These are phyloP conservation scores for Cryptosporidium muris DNA, from an alignment of 169 alveolate species.

Conservation along the genomic window DNA sequence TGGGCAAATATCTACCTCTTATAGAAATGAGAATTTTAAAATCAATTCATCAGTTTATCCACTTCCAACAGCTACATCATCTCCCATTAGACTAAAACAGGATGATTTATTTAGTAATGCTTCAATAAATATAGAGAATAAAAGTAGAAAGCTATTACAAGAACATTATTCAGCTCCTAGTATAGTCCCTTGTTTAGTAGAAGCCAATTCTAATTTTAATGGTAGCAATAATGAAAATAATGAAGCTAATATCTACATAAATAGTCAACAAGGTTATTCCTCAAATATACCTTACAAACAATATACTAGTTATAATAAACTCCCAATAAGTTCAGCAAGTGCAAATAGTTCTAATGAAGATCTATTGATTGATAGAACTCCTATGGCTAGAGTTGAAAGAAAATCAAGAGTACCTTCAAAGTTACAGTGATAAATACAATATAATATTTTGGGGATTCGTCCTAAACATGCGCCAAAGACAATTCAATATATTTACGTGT, in stretches of 20 bases:
- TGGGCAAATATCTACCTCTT: no score
- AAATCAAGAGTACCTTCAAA: conserved; percentile 68
- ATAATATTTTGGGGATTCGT: no score
- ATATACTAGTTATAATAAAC: conserved; percentile 7
- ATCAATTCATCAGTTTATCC: no score
- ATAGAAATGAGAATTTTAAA: no score
- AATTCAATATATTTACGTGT: neutral
- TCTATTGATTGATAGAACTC: conserved; percentile 43
- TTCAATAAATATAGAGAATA: neutral
- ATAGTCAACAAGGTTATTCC: neutral
- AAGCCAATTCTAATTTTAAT: neutral
- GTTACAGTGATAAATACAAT: neutral
- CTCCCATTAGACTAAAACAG: no score
- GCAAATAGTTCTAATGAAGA: conserved; percentile 40
- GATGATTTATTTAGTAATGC: no score
- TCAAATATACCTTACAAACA: neutral
- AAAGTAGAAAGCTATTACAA: neutral
- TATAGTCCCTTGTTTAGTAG: conserved; percentile 32
- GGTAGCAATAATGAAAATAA: neutral
- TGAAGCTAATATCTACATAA: neutral
- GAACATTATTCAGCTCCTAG: neutral
- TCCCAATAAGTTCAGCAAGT: conserved; percentile 36
- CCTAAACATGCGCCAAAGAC: no score
- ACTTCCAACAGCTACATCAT: no score
- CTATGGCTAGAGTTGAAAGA: conserved; percentile 66